Percentiles rank a stretch among this genome's conserved stretches.
Conservation (phyloP, 83 land plant species). For the Diphasiastrum complanatum region DNA sequence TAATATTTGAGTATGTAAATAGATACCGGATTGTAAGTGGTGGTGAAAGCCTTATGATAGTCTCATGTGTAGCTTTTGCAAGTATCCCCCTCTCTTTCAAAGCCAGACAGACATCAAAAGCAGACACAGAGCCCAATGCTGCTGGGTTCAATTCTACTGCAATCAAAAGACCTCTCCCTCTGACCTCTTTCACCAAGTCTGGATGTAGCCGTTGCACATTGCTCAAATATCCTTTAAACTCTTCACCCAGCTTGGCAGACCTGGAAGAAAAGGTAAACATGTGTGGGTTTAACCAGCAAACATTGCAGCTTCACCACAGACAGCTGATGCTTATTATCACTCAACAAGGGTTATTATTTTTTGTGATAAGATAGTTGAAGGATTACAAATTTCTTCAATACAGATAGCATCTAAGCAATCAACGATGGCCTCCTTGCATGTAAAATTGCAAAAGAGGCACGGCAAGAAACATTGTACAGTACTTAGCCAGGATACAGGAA, state of each 20-base stretch:
- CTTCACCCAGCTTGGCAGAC: slow-evolving; percentile 64
- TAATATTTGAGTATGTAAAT: neutral
- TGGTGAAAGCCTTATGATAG: slow-evolving; percentile 89
- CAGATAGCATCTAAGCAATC: too few relatives aligned
- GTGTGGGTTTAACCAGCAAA: neutral
- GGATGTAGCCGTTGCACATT: slow-evolving; percentile 55
- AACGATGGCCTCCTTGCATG: too few relatives aligned
- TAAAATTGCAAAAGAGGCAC: too few relatives aligned
- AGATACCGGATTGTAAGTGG: slow-evolving; percentile 84
- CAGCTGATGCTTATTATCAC: neutral
- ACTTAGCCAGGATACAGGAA: too few relatives aligned
- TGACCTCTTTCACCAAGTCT: slow-evolving; percentile 68
- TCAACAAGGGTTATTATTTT: too few relatives aligned
- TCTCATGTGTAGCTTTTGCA: slow-evolving; percentile 96
- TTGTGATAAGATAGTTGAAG: too few relatives aligned
- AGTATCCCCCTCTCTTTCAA: slow-evolving; percentile 94
- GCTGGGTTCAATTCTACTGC: slow-evolving; percentile 73
- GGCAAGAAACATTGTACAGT: too few relatives aligned
- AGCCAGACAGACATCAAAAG: slow-evolving; percentile 80
- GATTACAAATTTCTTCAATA: too few relatives aligned
- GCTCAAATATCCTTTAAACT: slow-evolving; percentile 51
- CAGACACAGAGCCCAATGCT: slow-evolving; percentile 56
- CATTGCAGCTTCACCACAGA: neutral
- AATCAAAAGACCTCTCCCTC: slow-evolving; percentile 86
- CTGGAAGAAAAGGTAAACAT: too few relatives aligned